Base-by-base conservation (phyloP, 1,139 yeast species). In the Candida anutae region DNA sequence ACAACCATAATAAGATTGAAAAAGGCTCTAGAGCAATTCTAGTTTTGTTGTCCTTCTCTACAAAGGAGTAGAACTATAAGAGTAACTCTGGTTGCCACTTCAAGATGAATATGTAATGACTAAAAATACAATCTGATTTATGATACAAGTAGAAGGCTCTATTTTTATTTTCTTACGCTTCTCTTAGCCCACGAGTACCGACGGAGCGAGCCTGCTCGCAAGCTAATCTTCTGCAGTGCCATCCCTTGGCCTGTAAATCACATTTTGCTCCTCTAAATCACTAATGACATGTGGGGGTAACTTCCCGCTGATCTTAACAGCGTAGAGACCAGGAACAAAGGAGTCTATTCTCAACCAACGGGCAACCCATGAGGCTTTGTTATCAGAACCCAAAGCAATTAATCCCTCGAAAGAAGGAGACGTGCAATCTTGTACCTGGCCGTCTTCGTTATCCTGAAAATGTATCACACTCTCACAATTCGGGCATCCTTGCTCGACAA, bases 331-430 rank as follows among this genome's bases (percentile, higher is more conserved):
- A 1, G 94, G 82, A 17, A 77, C 80, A 50, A 87, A 87, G 16
- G 85, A 80, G 45, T 85, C 95, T 16, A 90, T 81, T 55, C 96
- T 76, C 34, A 90, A 65, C 99, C 99, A 90, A 48, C 85, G 74
- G 14, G 96, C 96, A 18, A 87, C 97, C 99, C 99, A 90, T 3
- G 96, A 85, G 23, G 71, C 75, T 30, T 75, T 75, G 42, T 59
- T 63, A 26, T 90, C 88, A 34, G 81, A 87, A 29, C 94, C 87
- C 39, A 87, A 69, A 1, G 97, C 96, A 8, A 90, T 94, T 25
- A 83, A 64, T 0, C 99, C 99, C 60, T 90, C 99, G 50, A 87
- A 93, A 1, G 95, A 77, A 22, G 97, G 97, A 16, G 95, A 85
- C 4, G 98, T 90, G 50, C 95, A 87, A 46, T 87, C 95, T 51